Evolutionary conservation across 371 early-diverging fungal genomes (phyloP), one percentile per base, ranked within the genome.

Genomic region (Actinomucor elegans): DNA sequence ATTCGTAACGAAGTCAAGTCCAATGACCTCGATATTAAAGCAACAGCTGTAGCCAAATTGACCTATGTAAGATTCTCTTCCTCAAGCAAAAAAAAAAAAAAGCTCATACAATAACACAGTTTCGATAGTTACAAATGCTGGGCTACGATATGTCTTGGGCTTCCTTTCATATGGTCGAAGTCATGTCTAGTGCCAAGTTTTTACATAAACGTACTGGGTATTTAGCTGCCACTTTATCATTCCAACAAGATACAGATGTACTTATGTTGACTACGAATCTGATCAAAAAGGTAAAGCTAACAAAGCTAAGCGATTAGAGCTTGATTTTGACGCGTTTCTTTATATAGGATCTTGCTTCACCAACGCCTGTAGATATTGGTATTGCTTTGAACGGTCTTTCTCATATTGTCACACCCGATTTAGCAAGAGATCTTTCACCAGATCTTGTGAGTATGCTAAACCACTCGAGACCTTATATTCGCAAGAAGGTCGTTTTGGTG

Each of bases 71-170:
- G 76, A 67, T 26, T 6, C 12, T 33, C n/a, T n/a, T n/a, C n/a
- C n/a, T n/a, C n/a, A n/a, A n/a, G 23, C 10, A 3, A 6, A n/a
- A 36, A 36, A 11, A 6, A n/a, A 20, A 34, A n/a, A 11, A 12
- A 31, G 6, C 5, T 1, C 10, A 0, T 33, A 15, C 5, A 27
- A 15, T 33, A 41, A 23, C 33, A 29, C 20, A 34, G 29, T 18
- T 21, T n/a, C 24, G 31, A 27, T 72, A 93, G 90, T 83, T 97
- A 26, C 95, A 96, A 79, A 96, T 96, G 95, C 81, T 94, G 20
- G 98, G 98, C 4, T 96, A 95, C 56, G 94, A 94, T 63, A 94
- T 94, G 91, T 84, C 86, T 3, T 98, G 97, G 97, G 96, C 97
- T 0, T 87, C 90, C 0, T 98, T 98, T 63, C 93, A 96, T 64